Evolutionary conservation across 192 early-diverging fungal genomes (phyloP).

Genomic region (Glomus cerebriforme): DNA sequence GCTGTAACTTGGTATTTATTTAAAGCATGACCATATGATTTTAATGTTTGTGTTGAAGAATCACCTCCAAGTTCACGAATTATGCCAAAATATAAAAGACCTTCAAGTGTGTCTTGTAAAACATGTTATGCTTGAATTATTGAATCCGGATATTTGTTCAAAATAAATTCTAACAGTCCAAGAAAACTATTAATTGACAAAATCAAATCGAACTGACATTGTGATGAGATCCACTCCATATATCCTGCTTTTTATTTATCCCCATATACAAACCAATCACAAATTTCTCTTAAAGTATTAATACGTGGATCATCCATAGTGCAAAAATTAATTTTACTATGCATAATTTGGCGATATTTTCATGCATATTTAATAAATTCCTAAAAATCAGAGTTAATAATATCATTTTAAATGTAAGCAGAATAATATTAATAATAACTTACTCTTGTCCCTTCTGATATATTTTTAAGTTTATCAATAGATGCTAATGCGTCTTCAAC

Average conservation of each 20-base stretch:
- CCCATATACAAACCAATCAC: neutral
- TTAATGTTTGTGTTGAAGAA: neutral
- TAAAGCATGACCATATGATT: neutral
- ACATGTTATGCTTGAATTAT: no score
- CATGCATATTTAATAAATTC: neutral
- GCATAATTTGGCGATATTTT: neutral
- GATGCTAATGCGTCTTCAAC: neutral
- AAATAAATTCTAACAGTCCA: no score
- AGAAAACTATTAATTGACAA: no score
- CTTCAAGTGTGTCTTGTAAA: no score
- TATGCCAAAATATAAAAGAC: no score
- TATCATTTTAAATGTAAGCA: no score
- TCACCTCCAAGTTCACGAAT: no score
- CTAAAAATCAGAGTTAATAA: no score
- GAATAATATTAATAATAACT: no score
- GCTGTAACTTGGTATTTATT: neutral
- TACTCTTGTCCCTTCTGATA: neutral
- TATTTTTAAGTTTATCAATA: neutral
- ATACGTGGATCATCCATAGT: neutral
- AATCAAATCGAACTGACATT: no score
- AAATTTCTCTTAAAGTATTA: neutral
- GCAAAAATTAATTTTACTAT: neutral
- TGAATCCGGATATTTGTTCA: no score
- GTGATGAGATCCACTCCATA: neutral
- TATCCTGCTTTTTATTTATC: neutral